These are phyloP conservation scores for Cantharellus cinnabarinus DNA, from an alignment of 768 basidiomycete genomes.

Conservation along the genomic window DNA sequence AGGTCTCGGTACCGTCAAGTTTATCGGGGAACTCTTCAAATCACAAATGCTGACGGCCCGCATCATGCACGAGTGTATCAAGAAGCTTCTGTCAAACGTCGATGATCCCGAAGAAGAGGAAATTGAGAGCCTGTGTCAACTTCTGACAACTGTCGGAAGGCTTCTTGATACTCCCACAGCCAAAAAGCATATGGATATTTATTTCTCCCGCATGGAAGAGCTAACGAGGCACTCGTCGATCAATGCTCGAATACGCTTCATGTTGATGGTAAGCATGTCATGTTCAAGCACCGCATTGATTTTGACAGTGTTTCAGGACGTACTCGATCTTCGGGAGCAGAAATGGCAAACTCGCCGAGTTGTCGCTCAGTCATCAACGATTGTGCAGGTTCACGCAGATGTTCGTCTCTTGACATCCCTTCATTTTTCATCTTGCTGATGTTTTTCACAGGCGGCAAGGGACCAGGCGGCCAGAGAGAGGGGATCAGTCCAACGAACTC, in stretches of 20 bases:
- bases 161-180: conserved; percentile 67
- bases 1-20: conserved; percentile 89
- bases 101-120: conserved; percentile 95
- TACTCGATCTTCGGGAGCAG: conserved; percentile 69
- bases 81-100: conserved; percentile 85
- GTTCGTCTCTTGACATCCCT: conserved; percentile 25
- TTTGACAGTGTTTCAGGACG: conserved; percentile 33
- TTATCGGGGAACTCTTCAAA: conserved; percentile 97
- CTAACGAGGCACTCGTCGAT: conserved; percentile 55
- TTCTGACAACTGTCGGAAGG: conserved; percentile 73
- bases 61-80: conserved; percentile 97
- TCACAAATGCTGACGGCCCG: conserved; percentile 95
- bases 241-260: conserved; percentile 77
- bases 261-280: conserved; percentile 45
- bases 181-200: conserved; percentile 72
- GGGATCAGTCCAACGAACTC: conserved; percentile 34
- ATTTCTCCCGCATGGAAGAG: conserved; percentile 80
- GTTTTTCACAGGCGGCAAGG: conserved; percentile 42
- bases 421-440: not conserved
- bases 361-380: conserved; percentile 63
- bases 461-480: conserved; percentile 36
- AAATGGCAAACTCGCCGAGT: conserved; percentile 59
- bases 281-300: too few species aligned
- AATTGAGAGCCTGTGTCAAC: conserved; percentile 86
- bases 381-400: conserved; percentile 72